phyloP scores from a whole-genome alignment of 345 rosid species.

The Gossypium bickii region DNA sequence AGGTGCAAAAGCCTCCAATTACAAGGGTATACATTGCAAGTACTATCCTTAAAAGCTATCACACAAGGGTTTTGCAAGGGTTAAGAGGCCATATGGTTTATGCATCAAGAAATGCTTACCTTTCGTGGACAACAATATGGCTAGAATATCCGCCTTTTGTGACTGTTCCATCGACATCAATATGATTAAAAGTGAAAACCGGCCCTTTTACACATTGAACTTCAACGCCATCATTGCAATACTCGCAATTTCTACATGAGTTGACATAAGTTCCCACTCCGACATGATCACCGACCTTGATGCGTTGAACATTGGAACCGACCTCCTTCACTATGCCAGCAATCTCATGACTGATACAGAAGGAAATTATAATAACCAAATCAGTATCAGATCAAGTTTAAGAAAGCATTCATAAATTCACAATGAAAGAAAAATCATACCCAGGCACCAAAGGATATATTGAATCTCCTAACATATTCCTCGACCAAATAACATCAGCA shows the following conservation, averaged over 20 bases:
- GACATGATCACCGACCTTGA: slow-evolving; percentile 77
- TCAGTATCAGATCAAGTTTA: slow-evolving; percentile 15
- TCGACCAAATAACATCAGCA: slow-evolving; percentile 76
- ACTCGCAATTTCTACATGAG: slow-evolving; percentile 75
- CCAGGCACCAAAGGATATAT: slow-evolving; percentile 91
- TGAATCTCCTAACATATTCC: slow-evolving; percentile 53
- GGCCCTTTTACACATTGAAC: slow-evolving; percentile 47
- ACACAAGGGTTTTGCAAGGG: background rate
- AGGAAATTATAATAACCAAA: background rate
- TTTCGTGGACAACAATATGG: slow-evolving; percentile 65
- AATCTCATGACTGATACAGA: slow-evolving; percentile 69
- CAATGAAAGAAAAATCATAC: slow-evolving; percentile 33
- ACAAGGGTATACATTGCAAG: background rate
- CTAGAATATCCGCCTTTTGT: slow-evolving; percentile 90
- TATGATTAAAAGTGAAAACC: slow-evolving; percentile 58
- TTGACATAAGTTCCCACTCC: slow-evolving; percentile 92
- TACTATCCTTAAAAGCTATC: background rate
- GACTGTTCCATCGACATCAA: slow-evolving; percentile 66
- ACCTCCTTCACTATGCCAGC: slow-evolving; percentile 76
- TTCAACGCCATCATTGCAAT: slow-evolving; percentile 56
- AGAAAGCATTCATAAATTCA: background rate
- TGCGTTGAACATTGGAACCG: slow-evolving; percentile 53
- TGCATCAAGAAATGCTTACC: slow-evolving; percentile 31
- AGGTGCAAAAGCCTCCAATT: background rate
- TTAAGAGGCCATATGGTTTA: background rate